A percentile compares a stretch with the other conserved stretches of the same genome.
These are phyloP conservation scores for Trichoderma koningiopsis DNA, from an alignment of 2,329 filamentous ascomycete species.

Conservation along the genomic window DNA sequence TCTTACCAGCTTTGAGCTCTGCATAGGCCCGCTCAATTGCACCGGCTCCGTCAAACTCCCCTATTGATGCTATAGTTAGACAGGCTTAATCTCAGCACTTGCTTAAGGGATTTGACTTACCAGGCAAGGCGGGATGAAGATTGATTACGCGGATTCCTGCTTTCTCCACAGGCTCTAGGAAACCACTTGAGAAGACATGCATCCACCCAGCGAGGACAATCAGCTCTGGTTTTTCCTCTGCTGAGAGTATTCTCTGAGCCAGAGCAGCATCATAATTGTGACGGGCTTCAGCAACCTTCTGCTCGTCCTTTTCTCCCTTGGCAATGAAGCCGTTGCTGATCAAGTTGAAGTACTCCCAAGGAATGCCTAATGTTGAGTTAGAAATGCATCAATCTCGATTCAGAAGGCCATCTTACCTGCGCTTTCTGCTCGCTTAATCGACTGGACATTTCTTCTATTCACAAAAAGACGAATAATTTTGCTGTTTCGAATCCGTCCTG, in stretches of 20 bases:
- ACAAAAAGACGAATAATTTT: conserved; percentile 51
- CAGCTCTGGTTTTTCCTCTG: conserved; percentile 64
- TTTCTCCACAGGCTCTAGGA: conserved; percentile 67
- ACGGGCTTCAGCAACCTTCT: conserved; percentile 59
- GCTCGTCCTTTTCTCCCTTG: conserved; percentile 63
- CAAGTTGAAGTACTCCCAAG: conserved; percentile 80
- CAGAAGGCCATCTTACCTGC: conserved; percentile 37
- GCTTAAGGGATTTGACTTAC: background rate
- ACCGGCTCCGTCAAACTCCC: conserved; percentile 73
- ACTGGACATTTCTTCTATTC: conserved; percentile 53
- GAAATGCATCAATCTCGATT: no score
- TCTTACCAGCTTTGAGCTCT: conserved; percentile 65
- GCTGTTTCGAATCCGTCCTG: conserved; percentile 44
- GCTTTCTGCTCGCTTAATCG: conserved; percentile 47
- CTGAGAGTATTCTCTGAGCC: conserved; percentile 63
- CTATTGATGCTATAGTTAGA: conserved; percentile 40
- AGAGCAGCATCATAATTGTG: conserved; percentile 74
- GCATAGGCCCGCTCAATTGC: conserved; percentile 79
- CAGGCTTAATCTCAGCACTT: background rate
- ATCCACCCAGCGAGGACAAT: conserved; percentile 86
- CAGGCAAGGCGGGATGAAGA: conserved; percentile 54
- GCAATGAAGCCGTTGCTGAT: conserved; percentile 66
- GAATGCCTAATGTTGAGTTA: conserved; percentile 51
- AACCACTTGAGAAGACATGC: conserved; percentile 73
- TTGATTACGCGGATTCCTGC: conserved; percentile 74